Conservation (phyloP, 345 rosid species). For the Eucalyptus albens region DNA sequence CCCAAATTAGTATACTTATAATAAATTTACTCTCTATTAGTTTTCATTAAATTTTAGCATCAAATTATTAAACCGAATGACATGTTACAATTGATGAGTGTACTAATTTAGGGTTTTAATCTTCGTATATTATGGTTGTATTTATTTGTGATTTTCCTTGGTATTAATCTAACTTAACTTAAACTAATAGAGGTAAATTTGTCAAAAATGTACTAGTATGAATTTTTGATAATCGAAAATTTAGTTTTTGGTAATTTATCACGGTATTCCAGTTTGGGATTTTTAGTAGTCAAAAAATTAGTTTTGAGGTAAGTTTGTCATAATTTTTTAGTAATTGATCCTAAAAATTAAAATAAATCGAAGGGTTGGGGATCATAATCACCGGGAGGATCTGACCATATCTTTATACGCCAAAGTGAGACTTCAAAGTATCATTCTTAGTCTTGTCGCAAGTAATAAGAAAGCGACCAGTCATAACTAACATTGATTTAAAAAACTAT, state of each 20-base stretch:
- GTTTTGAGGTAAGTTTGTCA: too few relatives aligned
- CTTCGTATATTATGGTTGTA: rapidly evolving
- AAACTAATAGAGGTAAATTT: too few relatives aligned
- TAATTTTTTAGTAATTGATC: too few relatives aligned
- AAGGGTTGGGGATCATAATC: not conserved
- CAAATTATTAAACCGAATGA: too few relatives aligned
- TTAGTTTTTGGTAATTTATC: too few relatives aligned
- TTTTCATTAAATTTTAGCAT: rapidly evolving
- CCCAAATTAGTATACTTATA: too few relatives aligned
- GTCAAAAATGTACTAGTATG: not conserved
- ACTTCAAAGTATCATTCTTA: not conserved
- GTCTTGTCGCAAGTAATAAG: not conserved
- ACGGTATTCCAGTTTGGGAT: rapidly evolving
- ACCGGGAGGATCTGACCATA: not conserved
- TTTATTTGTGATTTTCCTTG: rapidly evolving
- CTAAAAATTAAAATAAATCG: not conserved
- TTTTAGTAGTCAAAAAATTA: not conserved
- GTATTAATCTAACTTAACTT: too few relatives aligned
- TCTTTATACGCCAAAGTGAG: not conserved
- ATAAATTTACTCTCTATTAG: too few relatives aligned
- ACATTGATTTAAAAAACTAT: not conserved
- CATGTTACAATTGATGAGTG: not conserved
- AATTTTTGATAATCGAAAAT: too few relatives aligned
- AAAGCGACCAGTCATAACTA: not conserved
- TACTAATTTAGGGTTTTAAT: too few relatives aligned